Conservation (phyloP, 1,284 basidiomycete genomes). For the Leccinum pachyderme region DNA sequence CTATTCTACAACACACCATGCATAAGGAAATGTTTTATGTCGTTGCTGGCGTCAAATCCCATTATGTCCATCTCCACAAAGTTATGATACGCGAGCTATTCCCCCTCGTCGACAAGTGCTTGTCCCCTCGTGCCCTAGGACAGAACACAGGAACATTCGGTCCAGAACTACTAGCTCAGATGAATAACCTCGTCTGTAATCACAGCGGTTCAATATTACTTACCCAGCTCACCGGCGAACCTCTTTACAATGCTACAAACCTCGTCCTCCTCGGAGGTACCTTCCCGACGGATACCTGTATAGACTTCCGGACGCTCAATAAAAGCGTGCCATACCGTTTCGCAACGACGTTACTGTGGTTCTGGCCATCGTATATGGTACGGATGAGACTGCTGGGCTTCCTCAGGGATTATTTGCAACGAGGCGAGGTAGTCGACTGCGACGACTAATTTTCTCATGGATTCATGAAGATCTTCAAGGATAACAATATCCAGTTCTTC, state of each 20-base stretch:
- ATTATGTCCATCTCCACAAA: constrained; percentile 9
- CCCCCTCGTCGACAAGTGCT: constrained; percentile 20
- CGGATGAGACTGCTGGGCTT: constrained; percentile 9
- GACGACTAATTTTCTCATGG: constrained; percentile 9
- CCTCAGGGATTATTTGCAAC: constrained; percentile 16
- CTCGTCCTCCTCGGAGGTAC: constrained; percentile 16
- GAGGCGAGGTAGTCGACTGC: constrained; percentile 2
- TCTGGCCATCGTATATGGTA: constrained; percentile 20
- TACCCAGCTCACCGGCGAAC: constrained; percentile 12
- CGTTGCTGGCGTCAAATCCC: constrained; percentile 14
- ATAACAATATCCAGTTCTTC: constrained; percentile 17
- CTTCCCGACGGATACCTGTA: constrained; percentile 20
- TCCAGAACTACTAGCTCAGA: constrained; percentile 8
- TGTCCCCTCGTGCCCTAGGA: constrained; percentile 18
- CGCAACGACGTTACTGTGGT: constrained; percentile 12
- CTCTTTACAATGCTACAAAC: constrained; percentile 22
- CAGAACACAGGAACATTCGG: constrained; percentile 13
- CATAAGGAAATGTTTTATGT: constrained; percentile 16
- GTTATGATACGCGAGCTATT: constrained; percentile 18
- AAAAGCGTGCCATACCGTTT: constrained; percentile 23
- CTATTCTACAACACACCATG: neutral
- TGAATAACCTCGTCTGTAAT: constrained; percentile 4
- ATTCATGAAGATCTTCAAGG: constrained; percentile 18
- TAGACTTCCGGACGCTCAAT: constrained; percentile 25
- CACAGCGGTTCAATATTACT: constrained; percentile 12